Conservation (phyloP, 768 basidiomycete species). For the Clitopilus passeckerianus region DNA sequence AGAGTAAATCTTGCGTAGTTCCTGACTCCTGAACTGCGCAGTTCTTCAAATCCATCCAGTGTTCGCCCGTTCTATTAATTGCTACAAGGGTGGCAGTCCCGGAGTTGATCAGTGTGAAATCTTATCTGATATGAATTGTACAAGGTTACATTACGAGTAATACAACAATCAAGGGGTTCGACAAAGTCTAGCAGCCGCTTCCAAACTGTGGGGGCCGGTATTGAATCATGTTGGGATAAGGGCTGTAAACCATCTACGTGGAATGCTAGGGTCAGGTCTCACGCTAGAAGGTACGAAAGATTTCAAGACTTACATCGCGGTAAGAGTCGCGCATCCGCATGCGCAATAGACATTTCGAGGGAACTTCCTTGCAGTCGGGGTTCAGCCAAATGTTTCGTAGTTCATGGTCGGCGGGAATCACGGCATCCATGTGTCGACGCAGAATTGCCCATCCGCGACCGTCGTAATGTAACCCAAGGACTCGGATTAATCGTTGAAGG, state of each 20-base stretch:
- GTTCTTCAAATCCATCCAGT: background rate
- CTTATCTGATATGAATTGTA: constrained; percentile 5
- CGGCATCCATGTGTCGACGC: constrained; percentile 34
- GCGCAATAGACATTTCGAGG: constrained; percentile 53
- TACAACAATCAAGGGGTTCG: background rate
- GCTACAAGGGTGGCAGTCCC: background rate
- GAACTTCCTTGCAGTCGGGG: constrained; percentile 30
- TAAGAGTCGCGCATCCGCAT: constrained; percentile 56
- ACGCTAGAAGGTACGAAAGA: background rate
- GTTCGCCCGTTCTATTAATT: background rate
- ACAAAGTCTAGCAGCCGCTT: background rate
- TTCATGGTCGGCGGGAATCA: constrained; percentile 40
- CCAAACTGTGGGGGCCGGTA: constrained; percentile 24
- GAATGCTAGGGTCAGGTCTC: background rate
- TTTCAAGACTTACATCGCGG: constrained; percentile 38
- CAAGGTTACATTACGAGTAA: background rate
- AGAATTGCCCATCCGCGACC: constrained; percentile 49
- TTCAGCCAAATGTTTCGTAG: constrained; percentile 44
- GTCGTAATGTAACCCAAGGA: constrained; percentile 46
- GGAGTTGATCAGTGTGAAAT: background rate
- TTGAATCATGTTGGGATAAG: constrained; percentile 51
- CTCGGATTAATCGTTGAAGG: constrained; percentile 49
- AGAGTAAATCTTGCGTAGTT: background rate
- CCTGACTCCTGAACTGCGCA: background rate
- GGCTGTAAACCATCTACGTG: constrained; percentile 44